Base-by-base conservation (phyloP, 768 basidiomycete genomes). In the Trametes cinnabarina region DNA sequence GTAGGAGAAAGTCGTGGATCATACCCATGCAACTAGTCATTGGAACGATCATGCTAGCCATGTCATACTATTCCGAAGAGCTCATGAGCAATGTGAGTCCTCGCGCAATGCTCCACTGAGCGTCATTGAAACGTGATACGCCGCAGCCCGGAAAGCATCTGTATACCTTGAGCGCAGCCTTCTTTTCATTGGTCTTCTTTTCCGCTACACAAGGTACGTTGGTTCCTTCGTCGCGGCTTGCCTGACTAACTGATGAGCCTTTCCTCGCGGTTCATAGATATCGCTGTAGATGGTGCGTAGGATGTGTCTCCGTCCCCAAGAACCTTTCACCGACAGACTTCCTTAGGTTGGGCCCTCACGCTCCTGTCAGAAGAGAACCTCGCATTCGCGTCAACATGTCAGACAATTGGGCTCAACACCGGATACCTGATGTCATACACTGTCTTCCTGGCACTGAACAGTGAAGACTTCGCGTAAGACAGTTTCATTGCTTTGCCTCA, bases 1-100 rank as follows among this genome's bases (percentile, higher is more conserved):
- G 97, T n/a, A 87, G 97, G 48, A 81, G 97, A 62, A 99, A 98
- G 73, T 94, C 92, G 60, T 99, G 97, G 97, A 98, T 99, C 64
- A 88, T 98, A 61, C 97, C 97, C 42, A 97, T 99, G 81, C 97
- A 99, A 71, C 70, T 87, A 30, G 84, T 94, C 62, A 90, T 98
- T 48, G 97, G 94, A 40, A 78, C 82, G 40, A 75, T 94, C 58
- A 91, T 92, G 89, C 66, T 91, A 35, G 86, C 85, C 65, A 86
- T 92, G 59, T 89, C 90, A 5, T 69, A 82, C 53, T 84, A 88
- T 64, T 86, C 88, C 7, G 81, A 93, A 66, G 81, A 81, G 63
- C 76, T 95, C 62, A 81, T 97, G 72, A 84, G 89, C 56, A 82
- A 90, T 66, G 94, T 95, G 51, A 52, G 81, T 66, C 58, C 12